Percentiles rank a stretch among this genome's conserved stretches.
phyloP scores from a whole-genome alignment of 352 stramenopile species.

The Phytophthora parvispora region DNA sequence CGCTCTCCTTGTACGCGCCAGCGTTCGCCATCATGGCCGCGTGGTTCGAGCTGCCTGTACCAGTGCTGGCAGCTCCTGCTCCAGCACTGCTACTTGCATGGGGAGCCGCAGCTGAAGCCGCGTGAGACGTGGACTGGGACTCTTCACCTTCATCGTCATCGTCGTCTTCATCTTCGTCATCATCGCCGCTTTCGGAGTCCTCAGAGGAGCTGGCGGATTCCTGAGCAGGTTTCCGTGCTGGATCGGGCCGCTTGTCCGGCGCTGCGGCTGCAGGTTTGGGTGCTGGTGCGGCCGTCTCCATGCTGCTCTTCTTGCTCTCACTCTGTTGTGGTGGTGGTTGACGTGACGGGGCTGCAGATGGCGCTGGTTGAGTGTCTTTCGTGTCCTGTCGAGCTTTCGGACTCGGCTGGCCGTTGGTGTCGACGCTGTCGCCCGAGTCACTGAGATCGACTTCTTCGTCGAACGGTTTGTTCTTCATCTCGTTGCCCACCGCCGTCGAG shows the following conservation, averaged over 20 bases:
- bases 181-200: constrained; percentile 71
- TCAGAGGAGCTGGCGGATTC: constrained; percentile 79
- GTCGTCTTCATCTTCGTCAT: constrained; percentile 74
- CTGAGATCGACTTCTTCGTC: constrained; percentile 91
- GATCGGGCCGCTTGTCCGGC: constrained; percentile 46
- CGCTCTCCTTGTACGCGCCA: constrained; percentile 89
- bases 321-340: constrained; percentile 16
- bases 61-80: constrained; percentile 12
- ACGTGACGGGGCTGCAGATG: constrained; percentile 7
- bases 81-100: constrained; percentile 10
- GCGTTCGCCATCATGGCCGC: constrained; percentile 75
- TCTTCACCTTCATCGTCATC: constrained; percentile 68
- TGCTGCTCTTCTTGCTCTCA: constrained; percentile 19
- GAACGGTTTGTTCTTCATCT: constrained; percentile 89
- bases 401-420: constrained; percentile 82
- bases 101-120: constrained; percentile 14
- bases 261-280: constrained; percentile 36
- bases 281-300: constrained; percentile 10
- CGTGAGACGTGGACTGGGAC: constrained; percentile 31
- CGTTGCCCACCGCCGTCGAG: constrained; percentile 25
- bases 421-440: constrained; percentile 87
- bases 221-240: constrained; percentile 57
- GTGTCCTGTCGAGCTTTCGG: constrained; percentile 40
- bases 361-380: constrained; percentile 22
- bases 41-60: constrained; percentile 45